Evolutionary conservation across 2,329 filamentous ascomycete genomes (phyloP).

Genomic region (Cyphellophora europaea): DNA sequence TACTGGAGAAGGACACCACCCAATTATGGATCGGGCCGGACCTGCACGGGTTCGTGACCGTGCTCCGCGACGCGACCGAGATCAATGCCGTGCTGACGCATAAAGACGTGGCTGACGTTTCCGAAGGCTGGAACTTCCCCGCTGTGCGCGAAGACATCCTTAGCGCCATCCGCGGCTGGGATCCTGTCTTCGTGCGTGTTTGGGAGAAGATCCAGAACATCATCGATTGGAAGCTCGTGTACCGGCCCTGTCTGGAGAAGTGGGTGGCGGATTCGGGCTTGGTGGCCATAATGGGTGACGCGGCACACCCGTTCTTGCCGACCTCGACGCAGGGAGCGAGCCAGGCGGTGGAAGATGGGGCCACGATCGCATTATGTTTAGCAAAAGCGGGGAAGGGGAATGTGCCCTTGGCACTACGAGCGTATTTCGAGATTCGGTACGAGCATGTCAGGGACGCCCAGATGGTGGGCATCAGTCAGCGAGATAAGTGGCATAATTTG

Average conservation of each 20-base stretch:
- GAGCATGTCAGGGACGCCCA: constrained; percentile 9
- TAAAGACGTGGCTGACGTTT: constrained; percentile 41
- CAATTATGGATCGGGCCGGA: constrained; percentile 11
- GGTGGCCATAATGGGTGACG: constrained; percentile 25
- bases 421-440: constrained; percentile 7
- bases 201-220: constrained; percentile 27
- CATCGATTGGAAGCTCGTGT: constrained; percentile 23
- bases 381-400: constrained; percentile 7
- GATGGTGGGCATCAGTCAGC: constrained; percentile 11
- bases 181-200: constrained; percentile 40
- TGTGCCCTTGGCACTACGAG: constrained; percentile 5
- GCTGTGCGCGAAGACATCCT: constrained; percentile 43
- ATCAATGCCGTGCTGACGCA: constrained; percentile 24
- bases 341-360: constrained; percentile 33
- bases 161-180: constrained; percentile 42
- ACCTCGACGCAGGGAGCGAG: constrained; percentile 34
- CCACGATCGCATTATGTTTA: constrained; percentile 21
- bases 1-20: constrained; percentile 4
- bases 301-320: constrained; percentile 29
- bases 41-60: constrained; percentile 9
- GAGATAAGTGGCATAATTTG: constrained; percentile 16
- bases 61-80: constrained; percentile 6
- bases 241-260: constrained; percentile 16
- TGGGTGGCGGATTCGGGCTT: constrained; percentile 17
- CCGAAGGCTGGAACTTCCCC: constrained; percentile 46